phyloP scores from a whole-genome alignment of 805 yeast species.

The Ogataea angusta region DNA sequence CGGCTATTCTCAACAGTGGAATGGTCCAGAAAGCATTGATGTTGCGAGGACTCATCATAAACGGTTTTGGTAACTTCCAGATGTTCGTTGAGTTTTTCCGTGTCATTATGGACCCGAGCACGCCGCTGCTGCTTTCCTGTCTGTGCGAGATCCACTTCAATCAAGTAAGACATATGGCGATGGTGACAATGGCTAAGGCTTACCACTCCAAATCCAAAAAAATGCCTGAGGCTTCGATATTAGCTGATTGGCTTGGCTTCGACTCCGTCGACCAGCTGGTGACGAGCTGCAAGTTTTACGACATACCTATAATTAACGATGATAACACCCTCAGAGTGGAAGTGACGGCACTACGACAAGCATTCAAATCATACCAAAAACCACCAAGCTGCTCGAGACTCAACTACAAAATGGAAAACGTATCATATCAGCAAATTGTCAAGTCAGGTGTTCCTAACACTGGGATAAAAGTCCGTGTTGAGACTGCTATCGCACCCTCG shows the following conservation, averaged over 20 bases:
- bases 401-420: conserved; percentile 36
- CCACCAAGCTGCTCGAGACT: conserved; percentile 46
- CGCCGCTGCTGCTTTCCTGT: conserved; percentile 70
- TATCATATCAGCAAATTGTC: conserved; percentile 35
- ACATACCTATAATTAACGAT: conserved; percentile 41
- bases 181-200: conserved; percentile 62
- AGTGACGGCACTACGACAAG: conserved; percentile 38
- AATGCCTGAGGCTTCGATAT: conserved; percentile 42
- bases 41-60: conserved; percentile 63
- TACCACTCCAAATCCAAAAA: conserved; percentile 72
- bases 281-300: conserved; percentile 62
- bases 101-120: conserved; percentile 41
- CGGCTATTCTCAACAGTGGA: conserved; percentile 46
- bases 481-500: not conserved
- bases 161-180: conserved; percentile 70
- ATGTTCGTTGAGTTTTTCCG: conserved; percentile 64
- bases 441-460: conserved; percentile 34
- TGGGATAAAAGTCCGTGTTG: conserved; percentile 13
- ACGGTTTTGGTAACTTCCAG: conserved; percentile 62
- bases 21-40: conserved; percentile 68
- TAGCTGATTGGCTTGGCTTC: conserved; percentile 60
- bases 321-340: conserved; percentile 35
- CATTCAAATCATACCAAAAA: conserved; percentile 32
- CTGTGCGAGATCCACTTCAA: conserved; percentile 76
- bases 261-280: conserved; percentile 53